Percentiles rank a stretch among this genome's conserved stretches.
phyloP scores from a whole-genome alignment of 441 rosid species.

The Macaranga tanarius region DNA sequence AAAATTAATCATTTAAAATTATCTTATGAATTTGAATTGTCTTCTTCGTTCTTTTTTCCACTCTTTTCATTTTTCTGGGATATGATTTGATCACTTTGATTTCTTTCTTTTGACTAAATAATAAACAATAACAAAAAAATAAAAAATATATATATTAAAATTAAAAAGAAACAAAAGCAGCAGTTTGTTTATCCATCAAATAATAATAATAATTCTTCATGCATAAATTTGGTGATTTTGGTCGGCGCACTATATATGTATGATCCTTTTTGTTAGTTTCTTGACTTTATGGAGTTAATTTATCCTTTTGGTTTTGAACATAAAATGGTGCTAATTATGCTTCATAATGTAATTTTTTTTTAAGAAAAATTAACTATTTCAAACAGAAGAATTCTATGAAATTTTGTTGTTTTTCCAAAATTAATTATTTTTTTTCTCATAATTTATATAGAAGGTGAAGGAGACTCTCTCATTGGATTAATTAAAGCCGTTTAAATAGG shows the following conservation, averaged over 20 bases:
- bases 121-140: neutral
- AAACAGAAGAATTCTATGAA: too few relatives aligned
- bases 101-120: conserved; percentile 3
- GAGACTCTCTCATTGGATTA: too few relatives aligned
- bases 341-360: too few relatives aligned
- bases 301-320: neutral
- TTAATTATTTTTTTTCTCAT: too few relatives aligned
- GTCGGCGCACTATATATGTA: conserved; percentile 11
- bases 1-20: too few relatives aligned
- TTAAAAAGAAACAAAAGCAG: neutral
- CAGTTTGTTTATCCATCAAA: neutral
- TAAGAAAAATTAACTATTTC: too few relatives aligned
- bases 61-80: neutral
- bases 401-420: too few relatives aligned
- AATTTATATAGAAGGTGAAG: too few relatives aligned
- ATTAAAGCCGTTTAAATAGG: too few relatives aligned
- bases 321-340: neutral
- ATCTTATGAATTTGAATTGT: neutral
- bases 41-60: neutral
- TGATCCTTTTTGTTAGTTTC: neutral
- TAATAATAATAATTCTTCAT: neutral
- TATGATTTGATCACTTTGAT: conserved; percentile 6
- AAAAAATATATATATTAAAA: too few relatives aligned
- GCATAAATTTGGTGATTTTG: conserved; percentile 14
- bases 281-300: neutral